phyloP scores from a whole-genome alignment of 495 filamentous ascomycete species.

The Rostrohypoxylon terebratum region DNA sequence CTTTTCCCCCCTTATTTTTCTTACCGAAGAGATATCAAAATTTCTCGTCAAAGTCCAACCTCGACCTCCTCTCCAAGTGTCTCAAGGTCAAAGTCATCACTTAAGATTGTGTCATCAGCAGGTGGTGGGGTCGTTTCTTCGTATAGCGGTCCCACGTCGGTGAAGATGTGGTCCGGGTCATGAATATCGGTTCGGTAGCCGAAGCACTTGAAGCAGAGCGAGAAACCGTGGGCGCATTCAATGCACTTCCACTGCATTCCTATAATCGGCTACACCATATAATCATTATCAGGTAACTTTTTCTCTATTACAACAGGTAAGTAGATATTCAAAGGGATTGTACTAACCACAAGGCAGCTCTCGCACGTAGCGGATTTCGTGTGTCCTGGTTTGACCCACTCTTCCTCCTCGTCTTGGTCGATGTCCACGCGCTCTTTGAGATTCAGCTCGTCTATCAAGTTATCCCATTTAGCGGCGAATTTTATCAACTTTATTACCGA shows the following conservation, averaged over 20 bases:
- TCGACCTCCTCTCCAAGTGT: background rate
- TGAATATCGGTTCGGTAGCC: background rate
- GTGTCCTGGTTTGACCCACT: background rate
- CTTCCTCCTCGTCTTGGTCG: background rate
- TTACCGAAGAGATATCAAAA: too few species aligned
- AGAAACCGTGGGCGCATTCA: background rate
- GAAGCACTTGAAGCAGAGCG: constrained; percentile 13
- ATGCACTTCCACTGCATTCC: constrained; percentile 14
- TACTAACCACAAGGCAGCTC: constrained; percentile 10
- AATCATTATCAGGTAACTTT: too few species aligned
- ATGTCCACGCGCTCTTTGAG: background rate
- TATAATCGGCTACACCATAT: background rate
- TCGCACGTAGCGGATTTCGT: background rate
- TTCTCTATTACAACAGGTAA: too few species aligned
- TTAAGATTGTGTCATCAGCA: background rate
- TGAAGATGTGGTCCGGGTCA: constrained; percentile 3
- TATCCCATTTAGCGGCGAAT: background rate
- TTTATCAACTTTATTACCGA: constrained; percentile 1
- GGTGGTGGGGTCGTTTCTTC: background rate
- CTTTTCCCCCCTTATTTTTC: too few species aligned
- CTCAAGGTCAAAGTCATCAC: background rate
- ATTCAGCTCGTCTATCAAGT: background rate
- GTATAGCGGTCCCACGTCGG: background rate
- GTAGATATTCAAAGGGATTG: background rate
- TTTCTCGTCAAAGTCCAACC: background rate